A percentile compares a stretch with the other conserved stretches of the same genome.
These are phyloP conservation scores for Podospora sp. DNA, from an alignment of 495 filamentous ascomycete genomes.

Conservation along the genomic window DNA sequence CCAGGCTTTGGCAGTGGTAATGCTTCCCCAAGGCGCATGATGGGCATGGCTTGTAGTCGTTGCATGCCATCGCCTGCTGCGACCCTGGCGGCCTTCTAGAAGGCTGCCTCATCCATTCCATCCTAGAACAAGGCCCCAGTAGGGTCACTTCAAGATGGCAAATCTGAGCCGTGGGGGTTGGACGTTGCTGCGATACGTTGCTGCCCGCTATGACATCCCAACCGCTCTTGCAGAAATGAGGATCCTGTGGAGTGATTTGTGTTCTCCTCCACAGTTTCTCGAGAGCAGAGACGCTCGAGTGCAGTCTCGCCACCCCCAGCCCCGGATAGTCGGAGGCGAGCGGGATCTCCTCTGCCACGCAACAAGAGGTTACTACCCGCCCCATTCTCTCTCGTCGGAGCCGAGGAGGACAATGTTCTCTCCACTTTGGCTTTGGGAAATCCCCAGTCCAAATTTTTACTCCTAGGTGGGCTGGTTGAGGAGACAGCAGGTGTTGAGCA, in stretches of 20 bases:
- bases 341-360: constrained; percentile 4
- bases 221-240: constrained; percentile 21
- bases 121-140: neutral
- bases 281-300: neutral
- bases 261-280: constrained; percentile 12
- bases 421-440: neutral
- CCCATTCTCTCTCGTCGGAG: constrained; percentile 7
- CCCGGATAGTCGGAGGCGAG: constrained; percentile 17
- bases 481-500: too few relatives aligned
- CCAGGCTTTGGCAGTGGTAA: constrained; percentile 8
- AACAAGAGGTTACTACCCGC: constrained; percentile 5
- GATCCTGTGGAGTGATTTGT: constrained; percentile 21
- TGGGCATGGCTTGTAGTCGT: constrained; percentile 13
- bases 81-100: constrained; percentile 29
- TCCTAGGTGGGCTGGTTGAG: too few relatives aligned
- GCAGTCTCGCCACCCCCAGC: neutral
- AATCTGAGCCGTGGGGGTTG: constrained; percentile 13
- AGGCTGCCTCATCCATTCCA: constrained; percentile 25
- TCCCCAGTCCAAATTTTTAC: too few relatives aligned
- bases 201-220: constrained; percentile 32
- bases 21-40: constrained; percentile 26
- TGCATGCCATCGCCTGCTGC: constrained; percentile 11
- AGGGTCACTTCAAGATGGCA: neutral
- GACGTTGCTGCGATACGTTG: constrained; percentile 11
- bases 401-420: neutral